Percentiles rank a stretch among this genome's conserved stretches.
These are phyloP conservation scores for Gastrodia elata DNA, from an alignment of 106 monocot species.

Conservation along the genomic window DNA sequence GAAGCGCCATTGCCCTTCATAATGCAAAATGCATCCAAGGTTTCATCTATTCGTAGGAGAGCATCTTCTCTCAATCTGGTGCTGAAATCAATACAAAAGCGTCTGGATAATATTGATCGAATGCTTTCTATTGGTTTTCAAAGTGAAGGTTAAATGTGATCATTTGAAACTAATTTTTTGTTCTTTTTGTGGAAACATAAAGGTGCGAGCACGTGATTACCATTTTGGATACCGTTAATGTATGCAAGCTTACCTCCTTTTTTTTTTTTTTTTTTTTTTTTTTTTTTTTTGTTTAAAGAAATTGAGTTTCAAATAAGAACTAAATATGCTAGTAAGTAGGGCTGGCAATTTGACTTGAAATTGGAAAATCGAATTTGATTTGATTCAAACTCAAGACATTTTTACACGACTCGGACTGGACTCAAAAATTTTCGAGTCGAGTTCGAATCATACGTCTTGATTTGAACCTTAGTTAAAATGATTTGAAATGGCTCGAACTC, in stretches of 20 bases:
- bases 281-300: no score
- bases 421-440: no score
- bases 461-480: no score
- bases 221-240: neutral
- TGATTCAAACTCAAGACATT: no score
- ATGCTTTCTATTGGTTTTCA: slow-evolving; percentile 49
- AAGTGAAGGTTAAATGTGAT: slow-evolving; percentile 17
- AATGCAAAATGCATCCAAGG: slow-evolving; percentile 88
- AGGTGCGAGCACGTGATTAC: neutral
- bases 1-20: slow-evolving; percentile 74
- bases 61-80: slow-evolving; percentile 64
- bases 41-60: slow-evolving; percentile 67
- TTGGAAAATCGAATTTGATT: no score
- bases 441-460: no score
- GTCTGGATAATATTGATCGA: slow-evolving; percentile 78
- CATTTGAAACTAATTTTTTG: neutral
- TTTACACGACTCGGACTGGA: no score
- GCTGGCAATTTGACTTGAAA: no score
- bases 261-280: no score
- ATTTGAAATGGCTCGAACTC: no score
- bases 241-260: neutral
- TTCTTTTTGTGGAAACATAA: neutral
- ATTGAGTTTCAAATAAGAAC: no score
- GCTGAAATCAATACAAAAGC: slow-evolving; percentile 73
- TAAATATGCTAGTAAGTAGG: no score